Evolutionary conservation across 2,329 filamentous ascomycete species (phyloP), one percentile per base, ranked within the genome.

Genomic region (Pseudocercospora macadamiae): DNA sequence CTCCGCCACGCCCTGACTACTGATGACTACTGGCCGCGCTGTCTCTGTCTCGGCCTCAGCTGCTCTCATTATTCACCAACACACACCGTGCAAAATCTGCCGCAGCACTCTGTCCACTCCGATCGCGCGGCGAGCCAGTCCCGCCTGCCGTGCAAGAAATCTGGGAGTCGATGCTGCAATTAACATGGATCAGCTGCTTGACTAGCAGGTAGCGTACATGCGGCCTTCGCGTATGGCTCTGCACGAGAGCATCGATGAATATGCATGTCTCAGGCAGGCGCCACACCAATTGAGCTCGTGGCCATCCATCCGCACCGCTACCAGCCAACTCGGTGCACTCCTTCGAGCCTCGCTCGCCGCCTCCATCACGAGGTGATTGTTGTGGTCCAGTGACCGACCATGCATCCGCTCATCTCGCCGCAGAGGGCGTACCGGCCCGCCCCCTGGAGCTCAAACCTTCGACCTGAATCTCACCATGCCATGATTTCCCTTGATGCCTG

Each of bases 151-250:
- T 48, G 28, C 18, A 23, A 19, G 28, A 51, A 36, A 36, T 51
- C 26, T 36, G 28, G 48, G 48, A 51, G 48, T 23, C 18, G 14
- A 51, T 23, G 28, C 28, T 34, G 48, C 26, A 51, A 47, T 47
- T 26, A 10, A 32, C 48, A 51, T 51, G 48, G 48, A 51, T 51
- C 42, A 51, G 48, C 48, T 51, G 48, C 48, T 36, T 51, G 26
- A 36, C 48, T 51, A 51, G 30, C 48, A 47, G 48, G 26, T 51
- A 51, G 30, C 30, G 48, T 16, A 47, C 23, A 47, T 47, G 48
- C 48, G 36, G 16, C 21, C 48, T 12, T 36, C 28, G 48, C 48
- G 23, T 34, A 16, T 25, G 34, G 48, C 28, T 23, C n/a, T 34
- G 47, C 47, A 21, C 47, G 30, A 51, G 47, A 51, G 26, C 3